These are phyloP conservation scores for Yamadazyma pseudoaaseri DNA, from an alignment of 1,139 yeast genomes.

Conservation along the genomic window DNA sequence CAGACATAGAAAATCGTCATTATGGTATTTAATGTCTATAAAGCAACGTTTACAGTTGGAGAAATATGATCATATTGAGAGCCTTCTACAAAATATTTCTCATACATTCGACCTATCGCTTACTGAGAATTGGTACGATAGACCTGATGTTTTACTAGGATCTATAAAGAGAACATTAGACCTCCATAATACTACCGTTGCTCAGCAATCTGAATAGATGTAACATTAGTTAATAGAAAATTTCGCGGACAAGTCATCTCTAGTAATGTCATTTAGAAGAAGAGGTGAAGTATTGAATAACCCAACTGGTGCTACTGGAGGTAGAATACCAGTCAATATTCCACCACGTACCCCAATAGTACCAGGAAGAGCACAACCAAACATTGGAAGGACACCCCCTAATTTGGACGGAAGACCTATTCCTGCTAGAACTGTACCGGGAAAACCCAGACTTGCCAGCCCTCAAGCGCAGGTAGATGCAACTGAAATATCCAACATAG, in stretches of 20 bases:
- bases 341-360: too few species aligned
- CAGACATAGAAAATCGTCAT: conserved; percentile 62
- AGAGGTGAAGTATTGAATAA: conserved; percentile 59
- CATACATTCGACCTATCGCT: conserved; percentile 21
- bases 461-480: too few species aligned
- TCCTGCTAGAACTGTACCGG: too few species aligned
- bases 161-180: conserved; percentile 21
- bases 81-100: conserved; percentile 25
- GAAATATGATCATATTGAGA: conserved; percentile 24
- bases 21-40: conserved; percentile 79
- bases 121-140: conserved; percentile 35
- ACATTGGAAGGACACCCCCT: too few species aligned
- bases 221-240: too few species aligned
- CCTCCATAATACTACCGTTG: too few species aligned
- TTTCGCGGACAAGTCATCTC: conserved; percentile 7
- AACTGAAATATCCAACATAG: conserved; percentile 30
- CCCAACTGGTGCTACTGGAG: conserved; percentile 1
- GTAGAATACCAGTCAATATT: too few species aligned
- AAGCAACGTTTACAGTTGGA: conserved; percentile 59
- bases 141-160: conserved; percentile 32
- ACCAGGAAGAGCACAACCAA: conserved; percentile 15
- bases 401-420: too few species aligned
- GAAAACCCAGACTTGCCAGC: too few species aligned
- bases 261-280: conserved; percentile 64
- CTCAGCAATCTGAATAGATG: too few species aligned